Evolutionary conservation across 2,329 filamentous ascomycete genomes (phyloP).

Genomic region (Calonectria leucothoes): DNA sequence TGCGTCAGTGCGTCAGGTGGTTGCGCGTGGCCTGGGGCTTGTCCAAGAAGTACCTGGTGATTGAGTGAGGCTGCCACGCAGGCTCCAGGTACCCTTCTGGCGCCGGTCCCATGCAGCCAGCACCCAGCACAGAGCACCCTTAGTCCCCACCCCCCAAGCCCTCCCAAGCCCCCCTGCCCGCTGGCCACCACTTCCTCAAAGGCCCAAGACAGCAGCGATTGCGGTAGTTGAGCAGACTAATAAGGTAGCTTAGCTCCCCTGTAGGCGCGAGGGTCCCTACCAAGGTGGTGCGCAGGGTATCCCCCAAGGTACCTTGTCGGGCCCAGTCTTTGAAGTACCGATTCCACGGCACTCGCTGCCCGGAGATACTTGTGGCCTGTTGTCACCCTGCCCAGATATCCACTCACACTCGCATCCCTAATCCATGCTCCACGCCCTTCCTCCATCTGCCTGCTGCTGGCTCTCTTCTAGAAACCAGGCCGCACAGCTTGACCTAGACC

Average conservation of each 20-base stretch:
- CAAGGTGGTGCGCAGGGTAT: background rate
- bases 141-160: background rate
- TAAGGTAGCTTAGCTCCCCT: slow-evolving; percentile 1
- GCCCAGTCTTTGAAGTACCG: slow-evolving; percentile 3
- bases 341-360: slow-evolving; percentile 1
- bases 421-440: slow-evolving; percentile 12
- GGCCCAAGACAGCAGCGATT: slow-evolving; percentile 5
- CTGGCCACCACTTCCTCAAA: background rate
- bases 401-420: slow-evolving; percentile 9
- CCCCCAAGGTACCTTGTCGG: slow-evolving; percentile 4
- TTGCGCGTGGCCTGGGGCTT: slow-evolving; percentile 10
- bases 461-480: slow-evolving; percentile 26
- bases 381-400: background rate
- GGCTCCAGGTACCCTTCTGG: background rate
- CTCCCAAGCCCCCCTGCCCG: background rate
- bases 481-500: slow-evolving; percentile 14
- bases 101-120: slow-evolving; percentile 1
- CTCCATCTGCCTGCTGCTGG: slow-evolving; percentile 11
- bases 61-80: background rate
- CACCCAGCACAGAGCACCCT: background rate
- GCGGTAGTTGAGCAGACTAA: slow-evolving; percentile 8
- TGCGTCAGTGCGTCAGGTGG: slow-evolving; percentile 24
- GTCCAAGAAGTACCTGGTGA: slow-evolving; percentile 4
- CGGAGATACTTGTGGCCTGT: background rate
- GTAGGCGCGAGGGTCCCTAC: background rate